Evolutionary conservation across 768 basidiomycete species (phyloP), one percentile per base, ranked within the genome.

Genomic region (Dioszegia hungarica): DNA sequence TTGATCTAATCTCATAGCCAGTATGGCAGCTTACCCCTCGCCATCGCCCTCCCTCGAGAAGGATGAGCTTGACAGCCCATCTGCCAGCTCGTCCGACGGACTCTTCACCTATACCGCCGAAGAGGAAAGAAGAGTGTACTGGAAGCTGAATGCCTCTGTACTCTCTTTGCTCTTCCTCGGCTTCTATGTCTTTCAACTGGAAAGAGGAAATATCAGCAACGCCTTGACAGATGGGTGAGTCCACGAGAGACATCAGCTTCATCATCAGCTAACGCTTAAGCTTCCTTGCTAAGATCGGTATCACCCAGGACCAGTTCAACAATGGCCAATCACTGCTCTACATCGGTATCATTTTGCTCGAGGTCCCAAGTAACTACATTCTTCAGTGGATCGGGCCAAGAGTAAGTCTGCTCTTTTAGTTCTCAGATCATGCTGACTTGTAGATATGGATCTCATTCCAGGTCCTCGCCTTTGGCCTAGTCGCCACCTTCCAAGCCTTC

Each of bases 271-370:
- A 17, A 71, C 66, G 1, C 66, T 66, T 38, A n/a, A 43, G 55
- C 3, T 60, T 70, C 22, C 46, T 70, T 20, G 59, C 64, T 29
- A 56, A 70, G n/a, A 61, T 74, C n/a, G 73, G 70, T 0, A 73
- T 76, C 44, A 65, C 59, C 14, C 73, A 74, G 44, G 61, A 74
- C 31, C 67, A 73, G 34, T 70, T 67, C 63, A 72, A 72, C 57
- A 67, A 63, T 14, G 72, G 72, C 24, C 71, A 70, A 41, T 57
- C 57, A 1, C 53, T 75, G 4, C 53, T 75, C 9, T 73, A 62
- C 37, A 43, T 68, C 20, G 72, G 71, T 41, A 75, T 75, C 57
- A 66, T 75, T 29, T 56, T 75, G 4, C 60, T 73, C 28, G 73
- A 75, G 56, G 67, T 75, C 36, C 73, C 73, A 0, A 64, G 64